Percentiles rank a stretch among this genome's conserved stretches.
These are phyloP conservation scores for Leccinum truebloodii DNA, from an alignment of 768 basidiomycete species.

Conservation along the genomic window DNA sequence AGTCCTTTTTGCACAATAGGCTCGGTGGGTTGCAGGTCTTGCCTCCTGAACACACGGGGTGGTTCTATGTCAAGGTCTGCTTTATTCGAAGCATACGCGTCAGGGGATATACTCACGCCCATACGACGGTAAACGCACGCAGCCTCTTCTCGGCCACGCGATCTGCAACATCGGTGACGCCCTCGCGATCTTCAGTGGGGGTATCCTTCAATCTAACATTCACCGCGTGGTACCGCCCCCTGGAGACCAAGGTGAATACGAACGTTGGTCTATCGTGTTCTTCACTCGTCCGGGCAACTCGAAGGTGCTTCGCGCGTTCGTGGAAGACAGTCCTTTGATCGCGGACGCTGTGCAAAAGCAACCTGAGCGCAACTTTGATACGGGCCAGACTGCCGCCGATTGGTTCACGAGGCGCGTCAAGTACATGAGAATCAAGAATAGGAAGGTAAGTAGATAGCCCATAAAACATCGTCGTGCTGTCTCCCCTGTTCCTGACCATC, in stretches of 20 bases:
- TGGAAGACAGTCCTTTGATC: background rate
- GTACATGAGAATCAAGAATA: background rate
- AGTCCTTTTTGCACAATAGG: background rate
- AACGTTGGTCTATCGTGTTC: background rate
- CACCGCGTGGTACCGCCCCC: background rate
- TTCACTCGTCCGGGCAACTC: background rate
- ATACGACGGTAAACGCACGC: background rate
- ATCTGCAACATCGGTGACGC: background rate
- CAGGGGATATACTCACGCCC: background rate
- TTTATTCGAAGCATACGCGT: background rate
- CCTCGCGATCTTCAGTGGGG: background rate
- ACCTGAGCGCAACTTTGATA: background rate
- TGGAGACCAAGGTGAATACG: background rate
- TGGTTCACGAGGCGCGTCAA: background rate
- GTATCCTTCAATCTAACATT: background rate
- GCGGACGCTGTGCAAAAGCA: background rate
- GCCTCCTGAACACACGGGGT: background rate
- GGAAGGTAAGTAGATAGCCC: background rate
- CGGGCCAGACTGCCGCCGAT: background rate
- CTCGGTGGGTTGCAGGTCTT: background rate
- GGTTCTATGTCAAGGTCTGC: background rate
- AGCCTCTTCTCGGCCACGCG: background rate
- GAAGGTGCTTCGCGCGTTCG: background rate
- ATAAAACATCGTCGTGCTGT: background rate
- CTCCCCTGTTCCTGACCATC: background rate